A percentile compares a stretch with the other conserved stretches of the same genome.
These are phyloP conservation scores for Clonostachys chloroleuca DNA, from an alignment of 2,329 filamentous ascomycete genomes.

Conservation along the genomic window DNA sequence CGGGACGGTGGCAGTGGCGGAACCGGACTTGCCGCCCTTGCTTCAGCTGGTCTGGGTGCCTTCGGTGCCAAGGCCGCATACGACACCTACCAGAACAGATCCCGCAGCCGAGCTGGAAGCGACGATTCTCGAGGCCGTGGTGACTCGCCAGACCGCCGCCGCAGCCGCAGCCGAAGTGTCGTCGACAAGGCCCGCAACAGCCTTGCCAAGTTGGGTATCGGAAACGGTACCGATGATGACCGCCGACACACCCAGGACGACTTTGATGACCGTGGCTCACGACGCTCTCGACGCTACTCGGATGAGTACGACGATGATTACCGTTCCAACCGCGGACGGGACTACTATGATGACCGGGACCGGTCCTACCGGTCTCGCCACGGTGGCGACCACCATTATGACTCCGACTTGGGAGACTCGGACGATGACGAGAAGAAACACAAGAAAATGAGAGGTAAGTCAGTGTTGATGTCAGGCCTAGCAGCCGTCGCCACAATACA, in stretches of 20 bases:
- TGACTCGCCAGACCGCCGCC: constrained; percentile 38
- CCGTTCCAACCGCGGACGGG: constrained; percentile 30
- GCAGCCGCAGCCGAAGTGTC: constrained; percentile 60
- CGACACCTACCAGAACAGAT: constrained; percentile 45
- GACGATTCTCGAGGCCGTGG: constrained; percentile 30
- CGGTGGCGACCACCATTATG: constrained; percentile 43
- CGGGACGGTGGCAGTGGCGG: constrained; percentile 34
- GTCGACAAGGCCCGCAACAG: constrained; percentile 58
- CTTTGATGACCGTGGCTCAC: constrained; percentile 31
- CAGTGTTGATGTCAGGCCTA: constrained; percentile 50
- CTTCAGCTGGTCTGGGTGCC: constrained; percentile 57
- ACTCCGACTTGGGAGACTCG: constrained; percentile 53
- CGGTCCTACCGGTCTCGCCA: constrained; percentile 26
- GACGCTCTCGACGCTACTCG: constrained; percentile 29
- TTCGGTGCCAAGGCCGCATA: constrained; percentile 57
- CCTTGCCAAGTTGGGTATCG: constrained; percentile 57
- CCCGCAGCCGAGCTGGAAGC: constrained; percentile 44
- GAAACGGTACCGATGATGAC: constrained; percentile 39
- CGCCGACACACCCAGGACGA: constrained; percentile 37
- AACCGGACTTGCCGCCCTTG: constrained; percentile 55
- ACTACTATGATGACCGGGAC: constrained; percentile 40
- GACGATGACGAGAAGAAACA: constrained; percentile 49
- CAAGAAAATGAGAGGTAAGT: constrained; percentile 59
- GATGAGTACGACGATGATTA: constrained; percentile 43
- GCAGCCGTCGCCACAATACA: constrained; percentile 57